These are phyloP conservation scores for Excoecaria cochinchinensis DNA, from an alignment of 345 rosid genomes.

Conservation along the genomic window DNA sequence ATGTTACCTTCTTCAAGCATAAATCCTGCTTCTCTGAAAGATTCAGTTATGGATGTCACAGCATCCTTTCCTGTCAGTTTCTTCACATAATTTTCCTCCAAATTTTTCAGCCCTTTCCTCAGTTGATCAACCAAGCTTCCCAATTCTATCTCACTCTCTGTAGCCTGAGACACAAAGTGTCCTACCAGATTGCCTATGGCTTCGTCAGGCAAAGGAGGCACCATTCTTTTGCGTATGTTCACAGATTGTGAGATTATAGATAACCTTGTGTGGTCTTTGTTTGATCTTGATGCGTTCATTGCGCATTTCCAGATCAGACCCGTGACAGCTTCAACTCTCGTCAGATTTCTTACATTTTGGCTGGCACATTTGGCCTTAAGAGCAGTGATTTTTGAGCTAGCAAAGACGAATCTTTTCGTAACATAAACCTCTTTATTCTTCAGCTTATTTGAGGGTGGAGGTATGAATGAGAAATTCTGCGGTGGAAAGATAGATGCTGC, in stretches of 20 bases:
- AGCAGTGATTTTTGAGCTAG: background rate
- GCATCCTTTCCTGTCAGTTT: constrained; percentile 12
- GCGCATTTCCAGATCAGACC: constrained; percentile 29
- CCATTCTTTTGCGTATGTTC: constrained; percentile 5
- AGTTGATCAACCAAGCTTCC: constrained; percentile 24
- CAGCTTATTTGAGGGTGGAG: background rate
- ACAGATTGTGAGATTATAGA: constrained; percentile 21
- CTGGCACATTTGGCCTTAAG: constrained; percentile 18
- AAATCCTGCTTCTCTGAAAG: constrained; percentile 1
- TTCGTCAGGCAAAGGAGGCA: constrained; percentile 7
- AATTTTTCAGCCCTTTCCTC: constrained; percentile 17
- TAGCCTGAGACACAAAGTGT: constrained; percentile 7
- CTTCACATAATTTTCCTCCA: constrained; percentile 3
- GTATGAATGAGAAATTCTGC: background rate
- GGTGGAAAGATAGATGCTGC: constrained; percentile 11
- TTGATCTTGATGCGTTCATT: constrained; percentile 18
- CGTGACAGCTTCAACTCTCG: constrained; percentile 25
- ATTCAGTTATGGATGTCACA: background rate
- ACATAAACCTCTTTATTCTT: background rate
- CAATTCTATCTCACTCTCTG: constrained; percentile 20
- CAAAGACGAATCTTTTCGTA: constrained; percentile 23
- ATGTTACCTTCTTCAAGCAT: background rate
- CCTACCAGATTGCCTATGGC: constrained; percentile 18
- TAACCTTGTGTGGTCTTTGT: background rate
- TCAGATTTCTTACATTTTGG: constrained; percentile 14